These are phyloP conservation scores for Volvariella surrecta DNA, from an alignment of 1,284 basidiomycete genomes.

Conservation along the genomic window DNA sequence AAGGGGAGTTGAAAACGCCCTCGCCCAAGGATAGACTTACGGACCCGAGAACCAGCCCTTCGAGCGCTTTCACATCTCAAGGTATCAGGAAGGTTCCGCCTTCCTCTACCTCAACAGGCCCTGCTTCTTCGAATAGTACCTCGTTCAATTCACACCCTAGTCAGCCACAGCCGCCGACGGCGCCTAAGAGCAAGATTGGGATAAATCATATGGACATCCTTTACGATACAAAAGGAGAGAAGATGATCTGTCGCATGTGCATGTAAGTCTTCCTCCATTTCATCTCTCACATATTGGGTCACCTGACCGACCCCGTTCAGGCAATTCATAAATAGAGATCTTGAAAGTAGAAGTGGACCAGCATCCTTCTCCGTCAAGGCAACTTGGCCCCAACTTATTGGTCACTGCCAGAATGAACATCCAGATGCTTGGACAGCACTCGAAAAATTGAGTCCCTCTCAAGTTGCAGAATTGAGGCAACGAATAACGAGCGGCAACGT, in stretches of 20 bases:
- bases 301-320: no score
- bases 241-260: slow-evolving; percentile 22
- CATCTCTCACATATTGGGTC: not conserved
- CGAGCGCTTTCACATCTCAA: no score
- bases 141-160: not conserved
- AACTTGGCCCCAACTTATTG: slow-evolving; percentile 21
- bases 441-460: slow-evolving; percentile 19
- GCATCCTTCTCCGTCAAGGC: slow-evolving; percentile 16
- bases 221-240: slow-evolving; percentile 17
- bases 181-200: slow-evolving; percentile 16
- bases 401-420: slow-evolving; percentile 22
- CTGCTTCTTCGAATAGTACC: not conserved
- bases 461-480: slow-evolving; percentile 25
- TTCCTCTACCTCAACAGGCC: not conserved
- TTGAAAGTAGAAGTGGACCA: not conserved
- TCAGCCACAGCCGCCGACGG: slow-evolving; percentile 2
- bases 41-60: no score
- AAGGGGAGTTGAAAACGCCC: no score
- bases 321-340: not conserved
- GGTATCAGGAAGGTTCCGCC: no score
- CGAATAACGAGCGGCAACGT: slow-evolving; percentile 13
- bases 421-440: slow-evolving; percentile 21
- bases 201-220: slow-evolving; percentile 25
- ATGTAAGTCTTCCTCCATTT: slow-evolving; percentile 13
- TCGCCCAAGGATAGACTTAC: no score